Evolutionary conservation across 2,329 filamentous ascomycete species (phyloP), one percentile per base, ranked within the genome.

Genomic region (Colletotrichum abscissum): DNA sequence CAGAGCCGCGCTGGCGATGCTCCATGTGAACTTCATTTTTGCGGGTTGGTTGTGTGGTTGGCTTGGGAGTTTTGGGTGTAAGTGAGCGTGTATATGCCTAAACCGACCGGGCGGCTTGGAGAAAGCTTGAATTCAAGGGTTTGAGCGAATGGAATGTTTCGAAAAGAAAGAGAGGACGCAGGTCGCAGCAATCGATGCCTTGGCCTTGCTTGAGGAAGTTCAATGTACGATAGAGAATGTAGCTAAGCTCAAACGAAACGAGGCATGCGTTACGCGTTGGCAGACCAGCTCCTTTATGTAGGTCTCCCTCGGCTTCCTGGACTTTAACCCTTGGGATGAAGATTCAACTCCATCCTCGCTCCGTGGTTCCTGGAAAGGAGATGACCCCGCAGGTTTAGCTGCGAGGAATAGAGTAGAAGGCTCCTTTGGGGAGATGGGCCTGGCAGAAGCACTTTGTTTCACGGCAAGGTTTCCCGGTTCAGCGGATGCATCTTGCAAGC

Each of bases 171-270:
- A 73, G 71, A 73, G 71, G 71, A 73, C 62, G 71, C 71, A 73
- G 62, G 71, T 66, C 56, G 46, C 67, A 71, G 71, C 71, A 73
- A 66, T 73, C 71, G 67, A 73, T 73, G 71, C 71, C 71, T 73
- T 66, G 71, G 67, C 71, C 71, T 62, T 73, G 67, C 71, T 73
- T 73, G 46, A 58, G 46, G 35, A 73, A 60, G 54, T 69, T 69
- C 62, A 66, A 60, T 63, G 56, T 42, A 65, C 67, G 60, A 54
- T 26, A 56, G 24, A 62, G 71, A 73, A 73, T 71, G 71, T 60
- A 71, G 62, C 46, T 57, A 73, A 73, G 71, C 67, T 73, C 62
- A 73, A 62, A 22, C 52, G 60, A 62, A 60, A 30, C 24, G 56
- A 60, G 1, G 7, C 5, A 16, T 11, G 24, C n/a, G 14, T 49